Evolutionary conservation across 1,284 basidiomycete genomes (phyloP).

Genomic region (Rhodotorula sp.): DNA sequence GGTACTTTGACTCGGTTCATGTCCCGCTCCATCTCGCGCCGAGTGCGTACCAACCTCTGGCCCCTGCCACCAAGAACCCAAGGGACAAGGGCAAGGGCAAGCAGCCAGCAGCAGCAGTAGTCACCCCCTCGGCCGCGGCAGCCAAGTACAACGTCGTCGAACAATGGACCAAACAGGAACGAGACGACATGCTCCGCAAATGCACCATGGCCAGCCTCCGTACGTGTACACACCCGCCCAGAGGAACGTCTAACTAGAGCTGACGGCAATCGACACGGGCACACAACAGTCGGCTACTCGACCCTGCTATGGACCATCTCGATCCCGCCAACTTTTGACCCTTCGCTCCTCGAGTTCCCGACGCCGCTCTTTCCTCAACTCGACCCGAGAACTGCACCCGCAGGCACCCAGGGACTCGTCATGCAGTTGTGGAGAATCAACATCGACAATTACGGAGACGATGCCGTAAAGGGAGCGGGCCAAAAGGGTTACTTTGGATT

Average conservation of each 20-base stretch:
- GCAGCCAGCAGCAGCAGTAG: too few species aligned
- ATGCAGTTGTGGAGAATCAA: constrained; percentile 39
- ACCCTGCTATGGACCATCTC: constrained; percentile 35
- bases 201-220: constrained; percentile 31
- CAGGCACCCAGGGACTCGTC: constrained; percentile 24
- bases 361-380: constrained; percentile 37
- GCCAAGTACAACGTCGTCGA: constrained; percentile 29
- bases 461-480: constrained; percentile 32
- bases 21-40: constrained; percentile 35
- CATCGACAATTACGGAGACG: constrained; percentile 31
- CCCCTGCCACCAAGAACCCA: not conserved
- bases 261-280: too few species aligned
- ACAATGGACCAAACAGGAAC: constrained; percentile 30
- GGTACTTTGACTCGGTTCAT: constrained; percentile 34
- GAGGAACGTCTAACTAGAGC: too few species aligned
- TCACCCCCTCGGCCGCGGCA: not conserved
- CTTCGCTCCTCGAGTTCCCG: constrained; percentile 32
- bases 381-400: constrained; percentile 37
- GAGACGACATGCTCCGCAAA: constrained; percentile 18
- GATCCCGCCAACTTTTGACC: constrained; percentile 32
- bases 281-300: constrained; percentile 37
- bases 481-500: constrained; percentile 37
- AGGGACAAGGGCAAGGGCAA: constrained; percentile 30
- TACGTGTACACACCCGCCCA: too few species aligned
- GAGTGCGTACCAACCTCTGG: constrained; percentile 7